Base-by-base conservation (phyloP, 164 flowering plant genomes). In the Stephania cephalantha region DNA sequence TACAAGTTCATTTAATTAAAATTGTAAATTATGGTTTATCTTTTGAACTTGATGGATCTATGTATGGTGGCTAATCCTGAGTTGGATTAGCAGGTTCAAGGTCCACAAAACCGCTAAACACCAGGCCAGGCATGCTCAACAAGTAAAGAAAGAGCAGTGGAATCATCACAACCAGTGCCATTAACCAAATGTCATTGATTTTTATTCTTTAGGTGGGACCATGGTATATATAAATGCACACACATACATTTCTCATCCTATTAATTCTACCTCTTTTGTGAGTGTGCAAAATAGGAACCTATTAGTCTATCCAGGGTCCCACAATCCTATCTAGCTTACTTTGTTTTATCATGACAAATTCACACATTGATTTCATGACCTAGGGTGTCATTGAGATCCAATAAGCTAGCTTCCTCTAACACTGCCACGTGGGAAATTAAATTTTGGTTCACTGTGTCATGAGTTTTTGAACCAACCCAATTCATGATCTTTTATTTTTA, bases 101-200 rank as follows among this genome's bases (percentile, higher is more conserved):
- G 25, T 18, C 66, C 66, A 61, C 66, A 15, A 61, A 61, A 18
- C 66, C 66, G 3, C 66, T 61, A 61, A 61, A 61, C 1, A 61
- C 66, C 66, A 61, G 66, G 66, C 66, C 18, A 22, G 66, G 29
- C 76, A 46, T 73, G 71, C 69, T 45, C 30, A 25, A 52, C 70
- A 70, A 73, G 72, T 44, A 76, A 79, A 73, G 71, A 69, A 35
- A 76, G 30, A 7, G 74, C 30, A 7, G 74, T 46, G 72, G 48
- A 53, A 79, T 79, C 79, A 79, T 79, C 74, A 73, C 72, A 22
- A 29, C 79, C 77, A 76, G 64, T 61, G 66, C 66, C 69, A 71
- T 72, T 53, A 65, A 71, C 69, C 75, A 75, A 53, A 71, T 15
- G 42, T 67, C 46, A 69, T 53, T 61, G 78, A 76, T 72, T 69